Base-by-base conservation (phyloP, 306 rosid genomes). In the Leucaena leucocephala region DNA sequence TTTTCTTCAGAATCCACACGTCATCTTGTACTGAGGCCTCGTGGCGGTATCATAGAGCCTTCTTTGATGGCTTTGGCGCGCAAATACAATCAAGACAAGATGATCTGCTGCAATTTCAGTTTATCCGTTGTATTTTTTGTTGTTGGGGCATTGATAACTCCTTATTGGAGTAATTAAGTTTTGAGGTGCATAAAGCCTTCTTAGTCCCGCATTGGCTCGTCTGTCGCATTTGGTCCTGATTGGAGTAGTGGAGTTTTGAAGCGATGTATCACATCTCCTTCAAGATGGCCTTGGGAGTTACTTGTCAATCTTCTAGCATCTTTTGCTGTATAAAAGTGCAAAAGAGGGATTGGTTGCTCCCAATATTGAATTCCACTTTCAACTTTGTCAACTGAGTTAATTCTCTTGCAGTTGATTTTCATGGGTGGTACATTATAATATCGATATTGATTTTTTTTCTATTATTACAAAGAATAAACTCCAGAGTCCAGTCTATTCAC, bases 21-120 rank as follows among this genome's bases (percentile, higher is more conserved):
- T 61, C 98, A 91, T 78, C 89, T 94, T 38, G 98, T 91, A 7
- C 84, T 94, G 82, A 89, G 97, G 88, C 96, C 91, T 79, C 84
- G 98, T 1, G 96, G 97, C 33, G 94, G 96, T 1, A 92, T 94
- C 73, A 88, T 94, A 0, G 96, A 89, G 76, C 97, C 94, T 71
- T 94, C 96, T 1, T 65, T 94, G 78, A 94, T 93, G 98, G 98
- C 98, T 69, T 78, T 93, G 87, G 95, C 98, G 73, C 90, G 95
- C 71, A 93, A 93, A 45, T 93, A 91, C 84, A 93, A 93, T 34
- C 97, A 91, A 48, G 98, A 93, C 40, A 91, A 93, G 78, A 91
- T 46, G 78, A 93, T 93, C 52, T 91, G 98, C 90, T 89, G 97
- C 84, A 91, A 91, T 97, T 91, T 68, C 44, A 35, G 5, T 39